Evolutionary conservation across 169 alveolate species (phyloP), one percentile per base, ranked within the genome.

Genomic region (Plasmodium relictum): DNA sequence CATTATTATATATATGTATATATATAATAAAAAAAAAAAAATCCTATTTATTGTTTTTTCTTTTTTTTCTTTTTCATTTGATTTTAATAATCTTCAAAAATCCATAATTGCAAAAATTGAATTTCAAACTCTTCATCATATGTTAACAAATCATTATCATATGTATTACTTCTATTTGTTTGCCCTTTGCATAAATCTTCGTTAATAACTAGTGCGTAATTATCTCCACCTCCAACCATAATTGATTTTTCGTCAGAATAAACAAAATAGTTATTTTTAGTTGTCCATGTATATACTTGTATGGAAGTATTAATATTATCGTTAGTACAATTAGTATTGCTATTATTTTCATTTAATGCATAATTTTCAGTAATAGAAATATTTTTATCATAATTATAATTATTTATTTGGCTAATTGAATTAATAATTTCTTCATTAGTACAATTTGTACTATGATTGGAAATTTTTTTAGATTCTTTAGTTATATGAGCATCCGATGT

Each of bases 161-260:
- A 92, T 22, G 95, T 92, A 31, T 72, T 86, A 70, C 94, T 85
- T 69, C 76, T 92, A 56, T 88, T 88, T 42, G 95, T 89, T 88
- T 92, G 93, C 22, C 95, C 95, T 73, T 92, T 92, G 59, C 92
- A 88, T 45, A 92, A 74, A 56, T 92, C 95, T 31, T 91, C 95
- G 73, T 93, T 95, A 45, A 94, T 88, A 9, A 94, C 85, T 12
- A 94, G 44, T 8, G 97, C 93, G 59, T 78, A 94, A 45, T 91
- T 92, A 9, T 95, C 97, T 44, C 97, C 96, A 9, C 96, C 96
- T 8, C 96, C 96, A n/a, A 94, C 80, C 39, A 92, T 94, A 37
- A 94, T 76, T 26, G 92, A 72, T 10, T 66, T 87, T 63, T 88
- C 93, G 68, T 94, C 95, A 0, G 96, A 91, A 74, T 92, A 94